Evolutionary conservation across 2,329 filamentous ascomycete species (phyloP).

Genomic region (Zymoseptoria brevis): DNA sequence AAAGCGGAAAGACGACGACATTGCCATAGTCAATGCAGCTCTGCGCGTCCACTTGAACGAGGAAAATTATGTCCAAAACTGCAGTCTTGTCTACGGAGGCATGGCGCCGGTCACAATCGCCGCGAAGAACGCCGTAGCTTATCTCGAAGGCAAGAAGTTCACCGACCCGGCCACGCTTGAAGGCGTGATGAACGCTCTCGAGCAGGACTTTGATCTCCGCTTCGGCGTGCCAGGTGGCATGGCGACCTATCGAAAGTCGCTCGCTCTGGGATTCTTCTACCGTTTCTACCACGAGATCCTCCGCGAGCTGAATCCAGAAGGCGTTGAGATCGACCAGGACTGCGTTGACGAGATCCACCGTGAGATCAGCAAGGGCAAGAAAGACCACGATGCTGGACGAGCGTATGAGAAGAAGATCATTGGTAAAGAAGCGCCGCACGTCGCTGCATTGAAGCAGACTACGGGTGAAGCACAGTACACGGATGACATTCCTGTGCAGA

Average conservation of each 20-base stretch:
- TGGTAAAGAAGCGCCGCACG: conserved; percentile 77
- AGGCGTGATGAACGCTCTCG: conserved; percentile 81
- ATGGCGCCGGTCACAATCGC: conserved; percentile 91
- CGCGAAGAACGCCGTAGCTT: conserved; percentile 69
- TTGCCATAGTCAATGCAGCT: conserved; percentile 90
- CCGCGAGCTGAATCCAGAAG: conserved; percentile 46
- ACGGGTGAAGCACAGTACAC: conserved; percentile 95
- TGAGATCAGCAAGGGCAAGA: conserved; percentile 68
- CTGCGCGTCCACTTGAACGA: conserved; percentile 66
- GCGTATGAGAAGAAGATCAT: conserved; percentile 77
- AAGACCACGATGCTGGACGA: conserved; percentile 65
- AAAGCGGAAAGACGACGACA: conserved; percentile 96
- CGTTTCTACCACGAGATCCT: conserved; percentile 90
- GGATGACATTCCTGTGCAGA: conserved; percentile 80
- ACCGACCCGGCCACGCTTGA: conserved; percentile 77
- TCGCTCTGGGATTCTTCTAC: conserved; percentile 93
- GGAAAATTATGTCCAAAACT: conserved; percentile 61
- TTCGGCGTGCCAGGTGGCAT: conserved; percentile 95
- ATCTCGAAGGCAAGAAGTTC: conserved; percentile 68
- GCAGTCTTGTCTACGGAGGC: conserved; percentile 82
- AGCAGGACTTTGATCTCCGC: conserved; percentile 75
- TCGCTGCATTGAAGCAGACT: conserved; percentile 86
- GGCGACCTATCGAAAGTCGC: conserved; percentile 87
- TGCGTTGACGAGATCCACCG: conserved; percentile 79
- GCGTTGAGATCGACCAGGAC: conserved; percentile 57